phyloP scores from a whole-genome alignment of 2,329 filamentous ascomycete genomes.

The Alternaria sp. region DNA sequence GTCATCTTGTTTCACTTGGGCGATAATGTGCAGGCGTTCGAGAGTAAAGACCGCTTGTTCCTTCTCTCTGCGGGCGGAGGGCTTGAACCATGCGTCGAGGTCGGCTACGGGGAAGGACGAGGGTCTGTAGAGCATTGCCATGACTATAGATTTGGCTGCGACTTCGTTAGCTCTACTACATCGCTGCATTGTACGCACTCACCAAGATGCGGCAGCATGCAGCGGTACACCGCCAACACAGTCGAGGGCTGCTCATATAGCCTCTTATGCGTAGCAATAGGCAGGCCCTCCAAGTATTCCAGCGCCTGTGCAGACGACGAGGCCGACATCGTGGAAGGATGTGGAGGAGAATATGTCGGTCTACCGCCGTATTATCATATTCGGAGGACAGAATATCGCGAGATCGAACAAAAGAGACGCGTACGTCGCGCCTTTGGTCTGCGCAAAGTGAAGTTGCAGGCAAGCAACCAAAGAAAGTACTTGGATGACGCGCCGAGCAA shows the following conservation, averaged over 20 bases:
- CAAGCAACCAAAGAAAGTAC: conserved; percentile 19
- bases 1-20: conserved; percentile 61
- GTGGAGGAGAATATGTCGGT: conserved; percentile 21
- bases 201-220: conserved; percentile 95
- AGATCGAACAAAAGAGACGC: conserved; percentile 18
- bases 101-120: conserved; percentile 79
- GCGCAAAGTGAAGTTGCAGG: conserved; percentile 11
- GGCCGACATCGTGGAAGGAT: conserved; percentile 59
- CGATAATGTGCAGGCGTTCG: conserved; percentile 84
- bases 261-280: conserved; percentile 86
- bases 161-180: conserved; percentile 5
- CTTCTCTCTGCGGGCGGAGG: conserved; percentile 74
- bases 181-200: conserved; percentile 28
- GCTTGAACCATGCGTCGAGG: conserved; percentile 85
- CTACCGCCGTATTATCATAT: conserved; percentile 46
- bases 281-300: conserved; percentile 92
- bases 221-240: conserved; percentile 91
- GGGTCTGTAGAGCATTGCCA: conserved; percentile 92
- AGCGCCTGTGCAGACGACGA: conserved; percentile 69
- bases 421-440: conserved; percentile 17
- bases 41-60: conserved; percentile 85
- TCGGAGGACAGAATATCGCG: conserved; percentile 12
- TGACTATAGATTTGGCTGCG: conserved; percentile 90
- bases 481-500: conserved; percentile 34
- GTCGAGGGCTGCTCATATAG: conserved; percentile 97